Evolutionary conservation across 257 asterid species (phyloP).

Genomic region (Solanum habrochaites): DNA sequence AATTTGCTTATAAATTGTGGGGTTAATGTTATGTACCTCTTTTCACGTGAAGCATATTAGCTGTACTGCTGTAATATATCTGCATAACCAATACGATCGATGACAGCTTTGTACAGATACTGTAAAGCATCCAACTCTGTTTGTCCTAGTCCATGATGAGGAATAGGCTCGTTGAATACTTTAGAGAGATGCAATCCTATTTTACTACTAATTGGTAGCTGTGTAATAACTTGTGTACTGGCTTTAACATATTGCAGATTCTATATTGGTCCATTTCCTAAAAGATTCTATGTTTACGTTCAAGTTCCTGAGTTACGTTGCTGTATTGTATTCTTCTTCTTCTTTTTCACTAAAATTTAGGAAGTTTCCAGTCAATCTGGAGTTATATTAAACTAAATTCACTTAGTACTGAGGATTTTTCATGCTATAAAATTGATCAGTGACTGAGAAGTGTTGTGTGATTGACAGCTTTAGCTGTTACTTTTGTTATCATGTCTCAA

Average conservation of each 20-base stretch:
- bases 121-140: neutral
- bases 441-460: neutral
- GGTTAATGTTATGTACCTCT: neutral
- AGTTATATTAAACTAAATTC: neutral
- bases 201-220: neutral
- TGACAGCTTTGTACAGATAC: neutral
- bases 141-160: neutral
- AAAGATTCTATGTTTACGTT: neutral
- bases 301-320: neutral
- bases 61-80: neutral
- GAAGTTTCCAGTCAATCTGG: neutral
- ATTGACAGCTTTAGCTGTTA: neutral
- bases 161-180: neutral
- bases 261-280: neutral
- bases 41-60: neutral
- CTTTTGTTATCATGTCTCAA: neutral
- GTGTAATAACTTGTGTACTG: neutral
- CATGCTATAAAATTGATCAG: neutral
- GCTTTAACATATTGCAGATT: neutral
- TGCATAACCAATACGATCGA: neutral
- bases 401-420: neutral
- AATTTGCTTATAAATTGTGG: neutral
- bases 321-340: neutral
- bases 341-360: neutral
- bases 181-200: neutral